phyloP scores from a whole-genome alignment of 2,329 filamentous ascomycete genomes.

The Pseudonectria foliicola region DNA sequence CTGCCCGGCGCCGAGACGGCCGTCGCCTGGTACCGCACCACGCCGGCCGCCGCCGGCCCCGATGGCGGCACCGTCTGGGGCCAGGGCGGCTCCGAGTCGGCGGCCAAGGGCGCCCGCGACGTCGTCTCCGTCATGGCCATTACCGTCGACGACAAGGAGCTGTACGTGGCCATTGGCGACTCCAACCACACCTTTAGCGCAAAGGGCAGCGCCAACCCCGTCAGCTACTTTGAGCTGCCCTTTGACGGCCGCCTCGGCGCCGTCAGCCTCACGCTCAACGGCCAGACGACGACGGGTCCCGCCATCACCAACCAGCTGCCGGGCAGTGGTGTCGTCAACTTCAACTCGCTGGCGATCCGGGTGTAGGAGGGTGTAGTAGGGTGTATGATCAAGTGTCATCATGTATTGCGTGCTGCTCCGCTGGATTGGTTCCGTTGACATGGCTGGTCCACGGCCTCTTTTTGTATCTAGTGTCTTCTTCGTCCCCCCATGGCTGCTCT shows the following conservation, averaged over 20 bases:
- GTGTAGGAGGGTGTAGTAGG: too few relatives aligned
- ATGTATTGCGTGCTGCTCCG: too few relatives aligned
- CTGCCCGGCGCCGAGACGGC: conserved; percentile 21
- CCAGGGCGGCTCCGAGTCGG: conserved; percentile 17
- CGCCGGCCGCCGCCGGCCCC: conserved; percentile 17
- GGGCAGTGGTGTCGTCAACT: conserved; percentile 15
- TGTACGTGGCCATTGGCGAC: conserved; percentile 26
- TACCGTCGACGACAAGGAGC: conserved; percentile 18
- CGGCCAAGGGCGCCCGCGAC: conserved; percentile 18
- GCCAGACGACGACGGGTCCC: conserved; percentile 6
- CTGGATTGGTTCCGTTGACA: not conserved
- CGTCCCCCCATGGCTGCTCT: too few relatives aligned
- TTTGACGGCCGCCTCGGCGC: conserved; percentile 10
- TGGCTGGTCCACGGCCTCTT: too few relatives aligned
- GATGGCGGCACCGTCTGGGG: conserved; percentile 27
- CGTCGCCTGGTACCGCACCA: conserved; percentile 28
- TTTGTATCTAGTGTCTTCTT: not conserved
- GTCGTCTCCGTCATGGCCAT: conserved; percentile 28
- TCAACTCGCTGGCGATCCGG: conserved; percentile 14
- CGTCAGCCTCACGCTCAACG: conserved; percentile 14
- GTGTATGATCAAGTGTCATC: too few relatives aligned
- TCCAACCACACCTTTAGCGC: conserved; percentile 9
- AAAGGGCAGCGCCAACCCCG: conserved; percentile 8
- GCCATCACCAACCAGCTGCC: conserved; percentile 13
- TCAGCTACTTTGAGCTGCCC: conserved; percentile 17